Base-by-base conservation (phyloP, 163 green algal species). In the Prototheca wickerhamii region DNA sequence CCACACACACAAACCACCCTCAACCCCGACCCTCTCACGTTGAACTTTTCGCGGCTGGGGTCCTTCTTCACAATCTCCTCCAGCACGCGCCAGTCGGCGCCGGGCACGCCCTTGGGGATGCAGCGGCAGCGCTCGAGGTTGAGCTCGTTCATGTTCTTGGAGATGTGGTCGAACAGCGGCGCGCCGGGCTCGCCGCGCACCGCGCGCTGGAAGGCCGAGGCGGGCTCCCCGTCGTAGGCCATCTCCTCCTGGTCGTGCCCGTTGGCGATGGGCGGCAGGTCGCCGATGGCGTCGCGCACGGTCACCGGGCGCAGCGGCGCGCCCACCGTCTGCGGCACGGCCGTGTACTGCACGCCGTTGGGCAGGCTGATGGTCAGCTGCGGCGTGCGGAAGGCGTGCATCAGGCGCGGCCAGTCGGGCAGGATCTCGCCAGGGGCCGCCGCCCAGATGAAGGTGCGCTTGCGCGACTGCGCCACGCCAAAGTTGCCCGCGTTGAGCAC, bases 401-500 rank as follows among this genome's bases (percentile, higher is more conserved):
- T 76, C 0, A 84, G 85, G 30, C 68, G 67, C 2, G 91, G 91
- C 91, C 91, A 98, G 34, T 86, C 76, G 28, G 91, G 91, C 65
- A 98, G 83, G 8, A 57, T 32, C 70, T 95, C 85, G n/a, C 72
- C 77, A 2, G 90, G 89, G 18, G 85, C 86, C 5, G 86, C 90
- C 0, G 84, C 91, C 84, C 86, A 96, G 80, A 98, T 97, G 84
- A 98, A 96, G 60, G 91, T 94, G 57, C 91, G 80, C 79, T 97
- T 97, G 69, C 91, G 84, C 4, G 79, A 91, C 76, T 98, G 91
- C 2, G 89, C 83, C 49, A 96, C 91, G 26, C 91, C 91, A 74
- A 88, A 97, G 79, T 95, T 93, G 65, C 91, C 91, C 2, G 91
- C 91, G 64, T 98, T 96, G 10, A 98, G 80, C 58, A 98, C 87